Percentiles rank a stretch among this genome's conserved stretches.
phyloP scores from a whole-genome alignment of 805 yeast genomes.

The Myxozyma udenii region DNA sequence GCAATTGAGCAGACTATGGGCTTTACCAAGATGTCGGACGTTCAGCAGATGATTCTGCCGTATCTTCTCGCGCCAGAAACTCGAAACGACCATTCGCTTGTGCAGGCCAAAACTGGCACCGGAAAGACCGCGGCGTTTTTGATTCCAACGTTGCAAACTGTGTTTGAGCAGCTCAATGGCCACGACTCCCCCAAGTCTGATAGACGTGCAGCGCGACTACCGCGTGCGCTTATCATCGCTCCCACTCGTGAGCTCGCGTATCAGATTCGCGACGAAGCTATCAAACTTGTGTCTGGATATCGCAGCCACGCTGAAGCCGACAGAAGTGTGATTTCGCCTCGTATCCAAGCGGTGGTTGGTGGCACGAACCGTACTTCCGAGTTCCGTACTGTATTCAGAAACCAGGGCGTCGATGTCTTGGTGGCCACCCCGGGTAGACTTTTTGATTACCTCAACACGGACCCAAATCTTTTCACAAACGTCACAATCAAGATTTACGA shows the following conservation, averaged over 20 bases:
- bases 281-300: background rate
- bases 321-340: background rate
- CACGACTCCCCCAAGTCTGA: conserved; percentile 55
- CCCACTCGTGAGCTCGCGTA: conserved; percentile 95
- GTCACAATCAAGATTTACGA: conserved; percentile 72
- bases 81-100: conserved; percentile 59
- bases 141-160: conserved; percentile 72
- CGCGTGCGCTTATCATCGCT: conserved; percentile 71
- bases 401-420: conserved; percentile 90
- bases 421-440: conserved; percentile 97
- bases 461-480: conserved; percentile 42
- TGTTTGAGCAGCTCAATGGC: conserved; percentile 52
- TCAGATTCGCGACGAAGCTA: conserved; percentile 54
- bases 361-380: conserved; percentile 7
- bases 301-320: background rate
- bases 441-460: conserved; percentile 60
- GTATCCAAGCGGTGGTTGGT: conserved; percentile 13
- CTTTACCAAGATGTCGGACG: conserved; percentile 14
- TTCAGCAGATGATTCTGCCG: conserved; percentile 19
- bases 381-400: conserved; percentile 1
- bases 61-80: conserved; percentile 41
- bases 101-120: conserved; percentile 97
- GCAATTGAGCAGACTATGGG: background rate
- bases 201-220: conserved; percentile 52
- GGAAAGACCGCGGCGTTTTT: conserved; percentile 91